Percentiles rank a stretch among this genome's conserved stretches.
These are phyloP conservation scores for Monosporascus sp. DNA, from an alignment of 2,329 filamentous ascomycete genomes.

Conservation along the genomic window DNA sequence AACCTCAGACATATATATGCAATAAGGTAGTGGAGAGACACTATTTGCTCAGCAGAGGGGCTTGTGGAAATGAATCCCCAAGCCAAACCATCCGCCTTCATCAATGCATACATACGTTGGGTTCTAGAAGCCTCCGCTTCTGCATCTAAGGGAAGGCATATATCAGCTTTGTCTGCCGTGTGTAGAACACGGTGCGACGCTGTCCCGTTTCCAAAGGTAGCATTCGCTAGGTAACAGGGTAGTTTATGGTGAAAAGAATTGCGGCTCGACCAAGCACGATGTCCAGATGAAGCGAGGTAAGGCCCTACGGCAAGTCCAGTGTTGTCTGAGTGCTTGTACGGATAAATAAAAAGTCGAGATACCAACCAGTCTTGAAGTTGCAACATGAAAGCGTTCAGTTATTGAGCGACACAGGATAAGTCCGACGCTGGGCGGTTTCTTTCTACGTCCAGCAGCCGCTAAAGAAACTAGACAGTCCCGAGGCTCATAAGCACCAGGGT, in stretches of 20 bases:
- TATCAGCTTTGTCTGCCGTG: neutral
- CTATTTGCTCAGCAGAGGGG: no score
- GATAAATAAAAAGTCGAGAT: neutral
- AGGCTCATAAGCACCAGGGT: no score
- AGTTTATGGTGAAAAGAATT: neutral
- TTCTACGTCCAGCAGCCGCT: no score
- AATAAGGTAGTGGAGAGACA: no score
- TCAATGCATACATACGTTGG: neutral
- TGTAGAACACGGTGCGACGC: neutral
- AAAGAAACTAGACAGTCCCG: no score
- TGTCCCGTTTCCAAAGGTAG: neutral
- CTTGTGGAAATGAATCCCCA: no score
- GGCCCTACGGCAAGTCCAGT: neutral
- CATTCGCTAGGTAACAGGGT: neutral
- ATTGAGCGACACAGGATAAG: neutral
- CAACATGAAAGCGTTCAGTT: neutral
- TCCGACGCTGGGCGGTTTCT: no score
- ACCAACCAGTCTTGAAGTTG: neutral
- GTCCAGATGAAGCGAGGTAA: neutral
- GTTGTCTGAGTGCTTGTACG: neutral
- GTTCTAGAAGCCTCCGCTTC: neutral
- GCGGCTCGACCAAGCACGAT: neutral
- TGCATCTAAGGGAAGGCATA: no score
- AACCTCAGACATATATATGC: neutral
- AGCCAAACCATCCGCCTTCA: no score